A percentile compares a stretch with the other conserved stretches of the same genome.
Conservation (phyloP, 306 rosid genomes). For the Alnus glutinosa region DNA sequence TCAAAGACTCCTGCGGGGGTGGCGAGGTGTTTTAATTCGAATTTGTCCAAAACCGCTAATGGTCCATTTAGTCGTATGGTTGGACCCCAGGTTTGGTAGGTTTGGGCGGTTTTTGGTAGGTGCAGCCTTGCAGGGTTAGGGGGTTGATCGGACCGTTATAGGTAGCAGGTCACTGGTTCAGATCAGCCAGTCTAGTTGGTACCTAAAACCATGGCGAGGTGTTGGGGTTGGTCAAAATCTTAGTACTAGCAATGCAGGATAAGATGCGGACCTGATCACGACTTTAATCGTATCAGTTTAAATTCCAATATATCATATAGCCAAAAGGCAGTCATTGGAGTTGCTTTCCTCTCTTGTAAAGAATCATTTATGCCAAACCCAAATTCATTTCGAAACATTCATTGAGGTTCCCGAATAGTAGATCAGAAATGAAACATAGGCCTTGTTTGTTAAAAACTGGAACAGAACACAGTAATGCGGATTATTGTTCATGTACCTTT, state of each 20-base stretch:
- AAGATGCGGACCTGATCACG: background rate
- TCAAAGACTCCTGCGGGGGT: background rate
- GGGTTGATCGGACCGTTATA: background rate
- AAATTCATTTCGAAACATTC: background rate
- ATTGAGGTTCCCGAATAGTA: background rate
- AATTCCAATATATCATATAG: background rate
- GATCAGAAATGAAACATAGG: background rate
- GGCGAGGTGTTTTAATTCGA: background rate
- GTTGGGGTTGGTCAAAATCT: background rate
- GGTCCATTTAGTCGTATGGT: background rate
- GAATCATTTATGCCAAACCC: background rate
- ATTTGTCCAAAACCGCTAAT: background rate
- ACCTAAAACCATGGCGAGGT: background rate
- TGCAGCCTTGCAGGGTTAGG: background rate
- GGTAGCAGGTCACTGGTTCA: background rate
- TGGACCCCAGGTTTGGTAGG: background rate
- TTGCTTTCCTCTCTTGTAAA: background rate
- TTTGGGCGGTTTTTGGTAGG: background rate
- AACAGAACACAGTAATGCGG: no score
- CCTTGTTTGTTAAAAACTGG: no score
- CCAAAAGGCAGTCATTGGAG: background rate
- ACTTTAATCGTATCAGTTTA: background rate
- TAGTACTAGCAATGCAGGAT: background rate
- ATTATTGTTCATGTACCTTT: no score
- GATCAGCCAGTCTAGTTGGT: background rate